Conservation (phyloP, 1,284 basidiomycete species). For the Puccinia hordei region DNA sequence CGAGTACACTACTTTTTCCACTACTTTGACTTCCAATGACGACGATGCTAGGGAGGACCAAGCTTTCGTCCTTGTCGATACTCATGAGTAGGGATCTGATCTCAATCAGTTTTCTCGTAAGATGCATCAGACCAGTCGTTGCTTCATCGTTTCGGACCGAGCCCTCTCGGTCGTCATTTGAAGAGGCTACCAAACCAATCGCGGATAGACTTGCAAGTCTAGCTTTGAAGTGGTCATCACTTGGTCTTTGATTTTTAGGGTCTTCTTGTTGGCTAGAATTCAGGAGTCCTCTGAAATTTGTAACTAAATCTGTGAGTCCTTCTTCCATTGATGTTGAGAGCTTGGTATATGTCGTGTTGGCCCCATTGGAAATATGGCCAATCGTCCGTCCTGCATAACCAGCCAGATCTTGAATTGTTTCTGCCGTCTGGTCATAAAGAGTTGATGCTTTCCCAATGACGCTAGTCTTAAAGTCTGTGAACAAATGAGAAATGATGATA, state of each 20-base stretch:
- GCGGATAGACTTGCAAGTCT: slow-evolving; percentile 12
- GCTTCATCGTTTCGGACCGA: slow-evolving; percentile 19
- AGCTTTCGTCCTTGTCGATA: slow-evolving; percentile 89
- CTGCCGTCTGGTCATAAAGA: not conserved
- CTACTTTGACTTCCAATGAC: slow-evolving; percentile 98
- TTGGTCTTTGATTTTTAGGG: not conserved
- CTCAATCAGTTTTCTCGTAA: slow-evolving; percentile 94
- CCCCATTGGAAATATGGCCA: slow-evolving; percentile 5
- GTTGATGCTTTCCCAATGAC: not conserved
- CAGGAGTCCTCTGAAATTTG: not conserved
- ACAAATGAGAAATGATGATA: not conserved
- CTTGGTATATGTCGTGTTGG: slow-evolving; percentile 14
- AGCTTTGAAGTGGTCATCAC: not conserved
- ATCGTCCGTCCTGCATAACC: not conserved
- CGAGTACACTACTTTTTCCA: slow-evolving; percentile 94
- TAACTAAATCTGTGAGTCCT: slow-evolving; percentile 7
- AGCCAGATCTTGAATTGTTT: not conserved
- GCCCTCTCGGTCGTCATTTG: slow-evolving; percentile 1
- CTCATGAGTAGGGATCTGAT: slow-evolving; percentile 89
- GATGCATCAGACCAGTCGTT: slow-evolving; percentile 70
- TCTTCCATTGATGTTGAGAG: slow-evolving; percentile 11
- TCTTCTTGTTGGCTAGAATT: slow-evolving; percentile 25
- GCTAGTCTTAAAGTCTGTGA: slow-evolving; percentile 21
- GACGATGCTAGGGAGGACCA: slow-evolving; percentile 94
- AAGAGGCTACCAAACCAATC: slow-evolving; percentile 13